These are phyloP conservation scores for Allium fistulosum DNA, from an alignment of 106 monocot species.

Conservation along the genomic window DNA sequence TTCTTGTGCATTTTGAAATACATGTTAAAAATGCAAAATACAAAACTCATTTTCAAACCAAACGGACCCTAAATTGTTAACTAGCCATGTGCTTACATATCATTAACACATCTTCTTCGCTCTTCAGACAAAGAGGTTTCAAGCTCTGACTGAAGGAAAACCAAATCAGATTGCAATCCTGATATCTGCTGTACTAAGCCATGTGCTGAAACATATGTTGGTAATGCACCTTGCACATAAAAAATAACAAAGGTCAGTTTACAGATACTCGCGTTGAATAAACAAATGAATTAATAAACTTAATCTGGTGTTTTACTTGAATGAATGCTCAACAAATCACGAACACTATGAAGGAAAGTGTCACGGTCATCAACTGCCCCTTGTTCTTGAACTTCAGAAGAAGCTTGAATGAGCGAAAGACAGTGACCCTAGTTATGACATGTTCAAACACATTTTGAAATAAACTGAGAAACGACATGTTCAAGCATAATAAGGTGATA, in stretches of 20 bases:
- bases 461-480: too few relatives aligned
- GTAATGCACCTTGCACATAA: conserved; percentile 53
- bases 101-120: conserved; percentile 83
- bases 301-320: conserved; percentile 36
- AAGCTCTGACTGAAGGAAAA: conserved; percentile 81
- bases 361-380: conserved; percentile 94
- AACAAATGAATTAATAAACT: too few relatives aligned
- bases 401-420: conserved; percentile 58
- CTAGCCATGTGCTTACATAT: conserved; percentile 51
- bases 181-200: conserved; percentile 91
- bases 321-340: conserved; percentile 77
- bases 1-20: too few relatives aligned
- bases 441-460: not conserved
- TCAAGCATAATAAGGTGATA: not conserved
- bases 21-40: too few relatives aligned
- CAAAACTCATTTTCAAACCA: too few relatives aligned
- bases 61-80: too few relatives aligned
- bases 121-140: conserved; percentile 91
- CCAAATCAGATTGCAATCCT: conserved; percentile 67
- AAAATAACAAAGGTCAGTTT: conserved; percentile 8
- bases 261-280: not conserved
- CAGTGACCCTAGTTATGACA: conserved; percentile 45
- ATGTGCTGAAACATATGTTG: conserved; percentile 82
- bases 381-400: conserved; percentile 85
- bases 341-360: conserved; percentile 83